Percentiles rank a stretch among this genome's conserved stretches.
Evolutionary conservation across 495 filamentous ascomycete species (phyloP).

Genomic region (Parachaetomium inaequale): DNA sequence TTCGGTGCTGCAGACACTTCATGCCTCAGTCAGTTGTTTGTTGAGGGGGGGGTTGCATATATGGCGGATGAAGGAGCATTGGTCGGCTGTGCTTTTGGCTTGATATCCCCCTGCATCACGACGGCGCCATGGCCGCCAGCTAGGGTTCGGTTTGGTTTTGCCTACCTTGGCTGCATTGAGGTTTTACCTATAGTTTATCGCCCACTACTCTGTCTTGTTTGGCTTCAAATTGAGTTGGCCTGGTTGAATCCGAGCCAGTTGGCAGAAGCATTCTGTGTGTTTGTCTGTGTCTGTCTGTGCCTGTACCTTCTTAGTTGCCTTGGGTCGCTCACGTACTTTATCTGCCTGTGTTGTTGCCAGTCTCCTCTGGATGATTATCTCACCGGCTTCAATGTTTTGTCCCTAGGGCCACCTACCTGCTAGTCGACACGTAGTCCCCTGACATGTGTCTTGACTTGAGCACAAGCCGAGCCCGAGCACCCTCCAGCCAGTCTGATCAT

Average conservation of each 20-base stretch:
- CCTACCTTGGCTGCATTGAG: not conserved
- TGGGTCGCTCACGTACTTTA: too few species aligned
- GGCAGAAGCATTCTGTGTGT: not conserved
- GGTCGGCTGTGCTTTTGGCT: not conserved
- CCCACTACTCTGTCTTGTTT: not conserved
- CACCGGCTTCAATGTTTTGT: too few species aligned
- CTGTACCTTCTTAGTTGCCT: too few species aligned
- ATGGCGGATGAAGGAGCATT: slow-evolving; percentile 3
- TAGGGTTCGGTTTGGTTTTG: not conserved
- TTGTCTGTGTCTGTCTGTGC: too few species aligned
- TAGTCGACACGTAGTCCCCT: not conserved
- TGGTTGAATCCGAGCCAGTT: not conserved
- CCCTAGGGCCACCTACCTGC: too few species aligned
- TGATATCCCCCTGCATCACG: slow-evolving; percentile 10
- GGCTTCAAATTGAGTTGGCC: not conserved
- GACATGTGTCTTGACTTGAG: not conserved
- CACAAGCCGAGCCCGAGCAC: not conserved
- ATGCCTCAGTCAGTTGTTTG: not conserved
- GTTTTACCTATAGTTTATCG: not conserved
- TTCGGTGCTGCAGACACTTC: not conserved
- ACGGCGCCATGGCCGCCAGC: not conserved
- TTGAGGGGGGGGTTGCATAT: not conserved
- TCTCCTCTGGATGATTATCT: too few species aligned
- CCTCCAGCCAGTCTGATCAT: not conserved
- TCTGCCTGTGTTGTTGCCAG: too few species aligned